These are phyloP conservation scores for Cladosporium cucumerinum DNA, from an alignment of 2,329 filamentous ascomycete genomes.

Conservation along the genomic window DNA sequence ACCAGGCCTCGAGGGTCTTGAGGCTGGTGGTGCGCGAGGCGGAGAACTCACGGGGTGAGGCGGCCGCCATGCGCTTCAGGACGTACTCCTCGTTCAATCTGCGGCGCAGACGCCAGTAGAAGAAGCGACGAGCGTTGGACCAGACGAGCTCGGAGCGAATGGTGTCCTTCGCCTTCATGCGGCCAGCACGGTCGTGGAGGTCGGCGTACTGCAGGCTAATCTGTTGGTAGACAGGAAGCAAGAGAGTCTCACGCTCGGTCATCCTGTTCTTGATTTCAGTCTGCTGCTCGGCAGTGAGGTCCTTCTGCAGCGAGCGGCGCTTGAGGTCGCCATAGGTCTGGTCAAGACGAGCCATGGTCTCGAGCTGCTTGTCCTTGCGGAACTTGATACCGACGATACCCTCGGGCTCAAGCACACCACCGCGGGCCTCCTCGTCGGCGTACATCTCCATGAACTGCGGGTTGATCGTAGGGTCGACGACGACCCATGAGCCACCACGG, in stretches of 20 bases:
- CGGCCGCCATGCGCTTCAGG: conserved; percentile 73
- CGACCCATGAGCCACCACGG: conserved; percentile 98
- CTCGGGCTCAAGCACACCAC: conserved; percentile 95
- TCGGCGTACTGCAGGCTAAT: conserved; percentile 97
- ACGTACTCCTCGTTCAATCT: conserved; percentile 97
- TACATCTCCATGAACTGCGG: conserved; percentile 98
- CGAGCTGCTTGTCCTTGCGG: conserved; percentile 92
- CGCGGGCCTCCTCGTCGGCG: conserved; percentile 88
- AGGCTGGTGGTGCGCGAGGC: conserved; percentile 54
- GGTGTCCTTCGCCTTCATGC: conserved; percentile 96
- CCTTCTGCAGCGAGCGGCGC: conserved; percentile 67
- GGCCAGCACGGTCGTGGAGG: conserved; percentile 90
- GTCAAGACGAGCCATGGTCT: conserved; percentile 95
- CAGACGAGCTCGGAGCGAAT: conserved; percentile 83
- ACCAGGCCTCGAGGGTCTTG: conserved; percentile 78
- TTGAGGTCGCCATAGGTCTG: conserved; percentile 77
- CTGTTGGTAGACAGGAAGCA: conserved; percentile 90
- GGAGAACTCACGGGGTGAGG: conserved; percentile 45
- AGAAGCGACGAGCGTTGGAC: conserved; percentile 90
- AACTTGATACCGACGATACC: conserved; percentile 99
- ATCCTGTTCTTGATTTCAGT: conserved; percentile 80
- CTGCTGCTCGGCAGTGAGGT: conserved; percentile 69
- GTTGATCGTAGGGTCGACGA: conserved; percentile 98
- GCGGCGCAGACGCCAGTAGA: conserved; percentile 98
- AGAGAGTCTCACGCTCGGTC: conserved; percentile 76